These are phyloP conservation scores for Uronychia binucleata DNA, from an alignment of 73 alveolate species.

Conservation along the genomic window DNA sequence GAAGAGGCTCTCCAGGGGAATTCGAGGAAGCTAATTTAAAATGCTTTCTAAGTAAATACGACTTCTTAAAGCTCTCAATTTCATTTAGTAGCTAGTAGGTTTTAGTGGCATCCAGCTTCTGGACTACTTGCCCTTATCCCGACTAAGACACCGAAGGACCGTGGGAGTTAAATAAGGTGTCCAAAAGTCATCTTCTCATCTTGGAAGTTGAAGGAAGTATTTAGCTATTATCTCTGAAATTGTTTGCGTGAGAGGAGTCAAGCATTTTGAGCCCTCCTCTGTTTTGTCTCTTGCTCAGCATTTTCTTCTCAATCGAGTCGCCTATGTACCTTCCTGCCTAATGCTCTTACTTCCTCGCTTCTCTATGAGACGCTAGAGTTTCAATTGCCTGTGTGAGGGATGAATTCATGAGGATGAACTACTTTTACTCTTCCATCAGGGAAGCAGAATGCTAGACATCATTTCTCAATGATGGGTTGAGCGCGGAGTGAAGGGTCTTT, in stretches of 20 bases:
- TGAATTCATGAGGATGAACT: neutral
- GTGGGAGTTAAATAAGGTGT: neutral
- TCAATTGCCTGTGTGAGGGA: neutral
- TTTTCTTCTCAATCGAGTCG: neutral
- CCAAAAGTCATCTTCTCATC: neutral
- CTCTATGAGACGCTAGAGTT: neutral
- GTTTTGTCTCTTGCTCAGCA: neutral
- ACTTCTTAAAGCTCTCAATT: too few species aligned
- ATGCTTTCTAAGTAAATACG: too few species aligned
- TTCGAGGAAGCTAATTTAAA: too few species aligned
- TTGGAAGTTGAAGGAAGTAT: neutral
- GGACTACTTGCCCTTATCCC: neutral
- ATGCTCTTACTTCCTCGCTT: neutral
- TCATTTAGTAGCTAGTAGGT: neutral
- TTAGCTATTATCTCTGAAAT: neutral
- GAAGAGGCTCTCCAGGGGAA: too few species aligned
- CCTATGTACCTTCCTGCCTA: neutral
- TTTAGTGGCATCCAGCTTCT: neutral
- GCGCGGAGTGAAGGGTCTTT: neutral
- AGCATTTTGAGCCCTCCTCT: neutral
- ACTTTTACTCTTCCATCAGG: neutral
- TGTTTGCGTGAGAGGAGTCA: neutral
- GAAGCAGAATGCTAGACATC: neutral
- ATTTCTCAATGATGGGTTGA: neutral
- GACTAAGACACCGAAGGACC: too few species aligned